phyloP scores from a whole-genome alignment of 805 yeast species.

The Jamesozyma lodderae region DNA sequence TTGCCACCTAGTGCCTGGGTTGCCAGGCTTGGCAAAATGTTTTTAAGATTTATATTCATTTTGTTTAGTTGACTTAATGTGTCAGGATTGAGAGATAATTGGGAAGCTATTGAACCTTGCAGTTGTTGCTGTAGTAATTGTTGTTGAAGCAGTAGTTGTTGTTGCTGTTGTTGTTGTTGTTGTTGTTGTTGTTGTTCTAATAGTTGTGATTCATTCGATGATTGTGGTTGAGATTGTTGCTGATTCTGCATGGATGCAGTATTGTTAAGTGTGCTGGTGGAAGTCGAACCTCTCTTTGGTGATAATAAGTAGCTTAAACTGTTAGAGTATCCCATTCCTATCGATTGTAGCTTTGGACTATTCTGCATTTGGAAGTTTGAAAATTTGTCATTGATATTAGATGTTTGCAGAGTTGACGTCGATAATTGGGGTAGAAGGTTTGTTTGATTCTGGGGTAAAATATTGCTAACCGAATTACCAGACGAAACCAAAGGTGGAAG shows the following conservation, averaged over 20 bases:
- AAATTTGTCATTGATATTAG: slow-evolving; percentile 1
- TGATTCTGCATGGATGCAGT: no score
- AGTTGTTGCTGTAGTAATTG: background rate
- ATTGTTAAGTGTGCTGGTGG: no score
- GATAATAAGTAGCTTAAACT: slow-evolving; percentile 9
- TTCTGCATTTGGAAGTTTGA: background rate
- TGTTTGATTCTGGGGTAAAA: no score
- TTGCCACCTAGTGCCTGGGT: slow-evolving; percentile 6
- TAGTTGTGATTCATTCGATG: background rate
- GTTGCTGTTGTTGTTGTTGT: slow-evolving; percentile 2
- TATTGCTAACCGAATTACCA: no score
- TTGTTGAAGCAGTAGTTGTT: background rate
- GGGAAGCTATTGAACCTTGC: no score
- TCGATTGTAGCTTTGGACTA: slow-evolving; percentile 7
- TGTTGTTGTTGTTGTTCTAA: background rate
- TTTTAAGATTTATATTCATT: slow-evolving; percentile 10
- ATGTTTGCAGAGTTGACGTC: background rate
- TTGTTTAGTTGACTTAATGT: slow-evolving; percentile 11
- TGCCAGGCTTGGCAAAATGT: slow-evolving; percentile 4
- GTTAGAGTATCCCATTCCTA: slow-evolving; percentile 9
- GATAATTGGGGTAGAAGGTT: background rate
- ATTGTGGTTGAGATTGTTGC: background rate
- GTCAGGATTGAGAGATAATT: slow-evolving; percentile 3
- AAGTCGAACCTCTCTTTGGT: slow-evolving; percentile 6
- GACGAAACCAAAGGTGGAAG: slow-evolving; percentile 21